Conservation (phyloP, 2,329 filamentous ascomycete genomes). For the Venturia carpophila region DNA sequence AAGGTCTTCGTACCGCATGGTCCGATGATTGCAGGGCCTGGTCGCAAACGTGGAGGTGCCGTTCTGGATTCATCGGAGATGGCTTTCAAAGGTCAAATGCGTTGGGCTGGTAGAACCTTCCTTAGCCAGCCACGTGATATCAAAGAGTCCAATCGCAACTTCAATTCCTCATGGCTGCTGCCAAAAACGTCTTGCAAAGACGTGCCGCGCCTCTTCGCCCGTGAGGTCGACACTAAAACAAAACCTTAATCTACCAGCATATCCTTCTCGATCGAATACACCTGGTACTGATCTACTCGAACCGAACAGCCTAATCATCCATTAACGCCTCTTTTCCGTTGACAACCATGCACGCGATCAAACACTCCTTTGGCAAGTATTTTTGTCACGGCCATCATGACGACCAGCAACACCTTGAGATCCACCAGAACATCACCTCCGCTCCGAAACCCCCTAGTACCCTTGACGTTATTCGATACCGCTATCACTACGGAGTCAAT, state of each 20-base stretch:
- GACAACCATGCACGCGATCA: not conserved
- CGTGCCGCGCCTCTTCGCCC: no score
- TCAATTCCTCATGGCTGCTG: not conserved
- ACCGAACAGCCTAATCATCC: not conserved
- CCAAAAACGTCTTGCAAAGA: no score
- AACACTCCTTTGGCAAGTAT: not conserved
- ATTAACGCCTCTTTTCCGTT: not conserved
- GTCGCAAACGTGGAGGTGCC: no score
- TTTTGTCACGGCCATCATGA: not conserved
- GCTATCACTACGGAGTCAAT: conserved; percentile 53
- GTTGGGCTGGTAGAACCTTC: no score
- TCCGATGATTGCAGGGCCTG: no score
- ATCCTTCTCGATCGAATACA: not conserved
- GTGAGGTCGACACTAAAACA: not conserved
- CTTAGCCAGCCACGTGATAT: no score
- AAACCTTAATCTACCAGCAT: not conserved
- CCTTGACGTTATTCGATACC: conserved; percentile 44
- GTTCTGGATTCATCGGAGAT: no score
- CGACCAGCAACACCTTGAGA: conserved; percentile 2
- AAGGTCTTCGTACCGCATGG: no score
- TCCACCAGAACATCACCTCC: not conserved
- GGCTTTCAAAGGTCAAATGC: no score
- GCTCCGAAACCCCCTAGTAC: conserved; percentile 26
- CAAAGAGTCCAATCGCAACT: not conserved
- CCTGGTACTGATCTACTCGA: not conserved